These are phyloP conservation scores for Castanopsis chinensis DNA, from an alignment of 306 rosid genomes.

Conservation along the genomic window DNA sequence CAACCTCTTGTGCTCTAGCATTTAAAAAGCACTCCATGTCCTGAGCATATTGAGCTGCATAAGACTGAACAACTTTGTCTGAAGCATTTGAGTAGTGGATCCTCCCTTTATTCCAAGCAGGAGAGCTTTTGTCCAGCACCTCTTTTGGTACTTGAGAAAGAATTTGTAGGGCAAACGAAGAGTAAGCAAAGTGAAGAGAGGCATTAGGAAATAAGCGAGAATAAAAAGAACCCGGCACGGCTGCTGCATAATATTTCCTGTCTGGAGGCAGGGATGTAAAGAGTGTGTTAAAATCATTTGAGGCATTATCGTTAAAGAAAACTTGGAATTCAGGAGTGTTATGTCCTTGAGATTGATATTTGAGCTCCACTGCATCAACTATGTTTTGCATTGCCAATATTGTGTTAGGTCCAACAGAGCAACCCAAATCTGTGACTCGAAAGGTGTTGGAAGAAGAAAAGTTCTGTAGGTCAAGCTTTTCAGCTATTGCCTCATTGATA, in stretches of 20 bases:
- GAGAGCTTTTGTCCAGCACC: background rate
- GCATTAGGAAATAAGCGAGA: conserved; percentile 24
- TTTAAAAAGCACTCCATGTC: conserved; percentile 34
- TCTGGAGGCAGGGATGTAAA: conserved; percentile 19
- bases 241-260: conserved; percentile 12
- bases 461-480: conserved; percentile 18
- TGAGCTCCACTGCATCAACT: conserved; percentile 17
- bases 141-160: conserved; percentile 29
- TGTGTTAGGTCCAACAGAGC: conserved; percentile 42
- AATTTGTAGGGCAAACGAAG: conserved; percentile 31
- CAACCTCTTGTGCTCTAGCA: conserved; percentile 39
- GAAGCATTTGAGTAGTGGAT: conserved; percentile 18
- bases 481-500: conserved; percentile 13
- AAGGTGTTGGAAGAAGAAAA: conserved; percentile 16
- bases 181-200: conserved; percentile 25
- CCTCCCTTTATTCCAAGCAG: conserved; percentile 27
- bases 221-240: conserved; percentile 35
- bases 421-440: conserved; percentile 39
- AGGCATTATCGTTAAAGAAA: conserved; percentile 30
- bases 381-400: conserved; percentile 25
- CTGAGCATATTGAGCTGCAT: conserved; percentile 15
- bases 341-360: background rate
- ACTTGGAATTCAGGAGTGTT: conserved; percentile 25
- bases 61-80: conserved; percentile 22
- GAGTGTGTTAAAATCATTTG: conserved; percentile 42